These are phyloP conservation scores for Chaetomidium leptoderma DNA, from an alignment of 495 filamentous ascomycete genomes.

Conservation along the genomic window DNA sequence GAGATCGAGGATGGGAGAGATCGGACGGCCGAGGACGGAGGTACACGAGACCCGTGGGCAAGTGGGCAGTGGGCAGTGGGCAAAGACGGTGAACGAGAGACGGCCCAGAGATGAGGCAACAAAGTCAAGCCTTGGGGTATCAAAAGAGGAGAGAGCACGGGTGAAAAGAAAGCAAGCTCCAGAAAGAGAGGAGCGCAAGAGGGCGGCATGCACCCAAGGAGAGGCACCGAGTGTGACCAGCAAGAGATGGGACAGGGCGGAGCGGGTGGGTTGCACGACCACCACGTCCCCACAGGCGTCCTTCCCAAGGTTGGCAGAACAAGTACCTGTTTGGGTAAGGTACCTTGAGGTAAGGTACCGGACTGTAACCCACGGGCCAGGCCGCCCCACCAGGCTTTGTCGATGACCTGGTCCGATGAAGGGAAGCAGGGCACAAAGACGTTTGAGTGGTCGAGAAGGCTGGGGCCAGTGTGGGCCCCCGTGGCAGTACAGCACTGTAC, in stretches of 20 bases:
- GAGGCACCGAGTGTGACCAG: constrained; percentile 17
- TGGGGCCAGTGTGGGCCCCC: constrained; percentile 13
- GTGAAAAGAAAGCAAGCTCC: constrained; percentile 14
- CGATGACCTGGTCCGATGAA: constrained; percentile 9
- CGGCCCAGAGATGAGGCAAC: constrained; percentile 10
- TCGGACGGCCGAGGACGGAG: background rate
- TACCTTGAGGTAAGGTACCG: constrained; percentile 10
- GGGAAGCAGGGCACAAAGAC: constrained; percentile 1
- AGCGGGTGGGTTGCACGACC: constrained; percentile 17
- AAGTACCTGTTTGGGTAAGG: too few relatives aligned
- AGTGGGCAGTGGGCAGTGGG: background rate
- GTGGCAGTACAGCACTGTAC: constrained; percentile 26
- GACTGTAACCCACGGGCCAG: background rate
- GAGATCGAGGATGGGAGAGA: background rate
- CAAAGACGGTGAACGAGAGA: constrained; percentile 9
- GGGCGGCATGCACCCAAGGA: background rate
- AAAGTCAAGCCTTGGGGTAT: constrained; percentile 8
- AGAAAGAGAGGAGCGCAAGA: background rate
- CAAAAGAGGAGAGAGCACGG: background rate
- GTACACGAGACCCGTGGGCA: background rate
- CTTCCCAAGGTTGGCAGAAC: background rate
- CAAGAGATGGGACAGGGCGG: constrained; percentile 15
- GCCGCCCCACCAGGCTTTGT: constrained; percentile 22
- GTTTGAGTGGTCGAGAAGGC: constrained; percentile 17
- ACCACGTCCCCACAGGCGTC: constrained; percentile 8